These are phyloP conservation scores for Pascua sp. DNA, from an alignment of 1,284 basidiomycete species.

Conservation along the genomic window DNA sequence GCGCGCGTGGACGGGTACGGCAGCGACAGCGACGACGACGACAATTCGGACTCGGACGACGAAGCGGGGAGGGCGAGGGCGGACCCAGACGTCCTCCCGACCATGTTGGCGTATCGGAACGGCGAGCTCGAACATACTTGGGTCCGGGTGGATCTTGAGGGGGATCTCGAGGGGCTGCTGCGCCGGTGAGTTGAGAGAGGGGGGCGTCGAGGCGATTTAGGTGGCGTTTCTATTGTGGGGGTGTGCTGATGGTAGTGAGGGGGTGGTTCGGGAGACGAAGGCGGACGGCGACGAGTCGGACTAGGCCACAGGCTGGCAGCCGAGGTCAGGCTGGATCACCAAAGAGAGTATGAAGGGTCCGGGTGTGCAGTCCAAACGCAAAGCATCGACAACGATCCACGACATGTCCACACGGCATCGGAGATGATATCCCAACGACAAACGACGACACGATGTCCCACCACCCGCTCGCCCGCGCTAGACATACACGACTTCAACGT, in stretches of 20 bases:
- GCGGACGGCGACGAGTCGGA: neutral
- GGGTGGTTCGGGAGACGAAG: neutral
- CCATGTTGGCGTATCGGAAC: conserved; percentile 42
- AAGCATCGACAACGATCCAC: too few relatives aligned
- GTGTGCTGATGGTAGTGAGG: conserved; percentile 13
- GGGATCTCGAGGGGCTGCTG: conserved; percentile 34
- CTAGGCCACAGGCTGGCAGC: too few relatives aligned
- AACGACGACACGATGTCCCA: too few relatives aligned
- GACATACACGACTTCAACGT: too few relatives aligned
- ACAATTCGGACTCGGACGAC: conserved; percentile 2
- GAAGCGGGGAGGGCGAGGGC: conserved; percentile 17
- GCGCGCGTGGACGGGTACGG: neutral
- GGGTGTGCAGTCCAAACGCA: too few relatives aligned
- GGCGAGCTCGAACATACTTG: conserved; percentile 42
- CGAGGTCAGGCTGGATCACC: too few relatives aligned
- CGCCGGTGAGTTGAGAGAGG: conserved; percentile 25
- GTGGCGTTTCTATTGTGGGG: too few relatives aligned
- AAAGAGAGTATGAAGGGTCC: too few relatives aligned
- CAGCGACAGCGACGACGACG: neutral
- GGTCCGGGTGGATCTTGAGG: conserved; percentile 45
- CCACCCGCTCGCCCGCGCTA: too few relatives aligned
- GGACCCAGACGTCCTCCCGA: conserved; percentile 48
- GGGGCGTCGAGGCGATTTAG: too few relatives aligned
- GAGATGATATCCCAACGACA: too few relatives aligned
- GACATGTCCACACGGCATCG: too few relatives aligned